Evolutionary conservation across 768 basidiomycete species (phyloP).

Genomic region (Rhodosporidiobolus sp.): DNA sequence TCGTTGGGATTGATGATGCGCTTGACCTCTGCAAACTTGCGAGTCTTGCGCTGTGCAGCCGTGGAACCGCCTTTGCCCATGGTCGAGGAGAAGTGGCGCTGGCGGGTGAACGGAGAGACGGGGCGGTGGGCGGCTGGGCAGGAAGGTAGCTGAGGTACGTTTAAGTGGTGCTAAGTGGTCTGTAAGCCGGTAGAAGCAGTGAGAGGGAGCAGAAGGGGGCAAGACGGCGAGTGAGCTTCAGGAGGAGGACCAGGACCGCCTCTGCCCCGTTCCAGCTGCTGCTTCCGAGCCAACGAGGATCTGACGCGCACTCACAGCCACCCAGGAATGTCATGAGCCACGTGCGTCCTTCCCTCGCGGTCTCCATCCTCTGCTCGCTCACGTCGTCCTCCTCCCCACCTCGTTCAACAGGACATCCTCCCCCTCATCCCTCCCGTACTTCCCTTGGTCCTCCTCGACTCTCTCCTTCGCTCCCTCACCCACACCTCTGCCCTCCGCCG

Average conservation of each 20-base stretch:
- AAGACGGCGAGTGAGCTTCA: too few species aligned
- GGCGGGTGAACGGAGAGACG: background rate
- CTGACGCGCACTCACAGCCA: too few species aligned
- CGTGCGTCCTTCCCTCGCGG: background rate
- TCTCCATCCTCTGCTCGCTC: background rate
- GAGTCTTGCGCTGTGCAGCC: conserved; percentile 59
- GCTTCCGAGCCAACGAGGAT: too few species aligned
- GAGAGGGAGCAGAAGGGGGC: too few species aligned
- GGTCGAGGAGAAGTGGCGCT: background rate
- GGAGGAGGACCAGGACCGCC: too few species aligned
- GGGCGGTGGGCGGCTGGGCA: background rate
- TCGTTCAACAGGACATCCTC: conserved; percentile 17
- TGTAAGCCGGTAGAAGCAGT: too few species aligned
- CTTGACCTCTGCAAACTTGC: conserved; percentile 92
- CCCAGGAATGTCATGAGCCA: conserved; percentile 12
- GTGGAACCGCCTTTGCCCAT: conserved; percentile 26
- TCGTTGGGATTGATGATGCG: conserved; percentile 91
- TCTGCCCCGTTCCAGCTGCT: too few species aligned
- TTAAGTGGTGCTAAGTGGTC: too few species aligned
- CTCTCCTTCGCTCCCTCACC: conserved; percentile 6
- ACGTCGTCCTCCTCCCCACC: background rate
- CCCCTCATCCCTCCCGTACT: background rate
- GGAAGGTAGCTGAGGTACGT: background rate
- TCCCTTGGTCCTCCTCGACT: conserved; percentile 8
- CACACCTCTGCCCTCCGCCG: conserved; percentile 4